Conservation (phyloP, 805 yeast species). For the Vanderwaltozyma yarrowii region DNA sequence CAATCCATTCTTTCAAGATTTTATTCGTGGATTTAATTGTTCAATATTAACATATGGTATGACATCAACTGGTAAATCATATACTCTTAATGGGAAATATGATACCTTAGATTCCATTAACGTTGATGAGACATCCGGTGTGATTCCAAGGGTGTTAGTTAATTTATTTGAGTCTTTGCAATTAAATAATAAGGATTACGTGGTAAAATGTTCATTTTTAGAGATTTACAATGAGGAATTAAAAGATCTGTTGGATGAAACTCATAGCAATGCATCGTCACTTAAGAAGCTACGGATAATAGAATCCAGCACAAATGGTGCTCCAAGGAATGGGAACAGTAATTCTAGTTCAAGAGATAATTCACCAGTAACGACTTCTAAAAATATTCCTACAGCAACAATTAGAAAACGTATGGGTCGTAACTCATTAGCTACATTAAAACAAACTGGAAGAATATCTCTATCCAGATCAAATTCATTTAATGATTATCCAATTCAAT, state of each 20-base stretch:
- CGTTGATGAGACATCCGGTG: slow-evolving; percentile 45
- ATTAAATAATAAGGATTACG: slow-evolving; percentile 36
- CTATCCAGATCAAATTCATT: slow-evolving; percentile 3
- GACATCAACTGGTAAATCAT: slow-evolving; percentile 84
- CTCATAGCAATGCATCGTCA: slow-evolving; percentile 1
- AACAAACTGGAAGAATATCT: neutral
- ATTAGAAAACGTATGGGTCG: slow-evolving; percentile 6
- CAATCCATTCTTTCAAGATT: slow-evolving; percentile 49
- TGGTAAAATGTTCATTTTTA: slow-evolving; percentile 68
- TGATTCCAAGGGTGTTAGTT: slow-evolving; percentile 48
- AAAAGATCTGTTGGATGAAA: slow-evolving; percentile 45
- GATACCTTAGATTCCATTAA: slow-evolving; percentile 25
- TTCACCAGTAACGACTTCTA: slow-evolving; percentile 16
- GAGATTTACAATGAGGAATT: slow-evolving; percentile 85
- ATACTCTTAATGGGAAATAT: slow-evolving; percentile 60
- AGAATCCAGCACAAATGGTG: slow-evolving; percentile 28
- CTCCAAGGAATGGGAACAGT: slow-evolving; percentile 1
- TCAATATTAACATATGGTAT: slow-evolving; percentile 83
- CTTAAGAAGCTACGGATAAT: slow-evolving; percentile 43
- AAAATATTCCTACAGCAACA: slow-evolving; percentile 5
- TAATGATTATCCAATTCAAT: neutral
- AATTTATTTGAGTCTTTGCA: slow-evolving; percentile 44
- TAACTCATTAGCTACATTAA: neutral
- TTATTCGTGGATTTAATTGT: slow-evolving; percentile 66
- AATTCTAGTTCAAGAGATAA: slow-evolving; percentile 48